phyloP scores from a whole-genome alignment of 768 basidiomycete species.

The Cyathus striatus region DNA sequence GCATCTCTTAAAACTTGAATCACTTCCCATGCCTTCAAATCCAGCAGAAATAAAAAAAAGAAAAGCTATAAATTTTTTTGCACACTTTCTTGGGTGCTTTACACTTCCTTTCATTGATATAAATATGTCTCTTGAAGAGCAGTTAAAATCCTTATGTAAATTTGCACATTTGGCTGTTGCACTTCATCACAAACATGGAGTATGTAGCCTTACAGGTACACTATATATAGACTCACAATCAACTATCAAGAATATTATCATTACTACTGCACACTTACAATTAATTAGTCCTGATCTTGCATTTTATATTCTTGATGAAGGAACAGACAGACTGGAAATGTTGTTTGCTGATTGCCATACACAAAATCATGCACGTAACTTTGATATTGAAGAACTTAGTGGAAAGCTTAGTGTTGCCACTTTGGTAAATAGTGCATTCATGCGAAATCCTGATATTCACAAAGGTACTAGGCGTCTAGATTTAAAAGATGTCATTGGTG shows the following conservation, averaged over 20 bases:
- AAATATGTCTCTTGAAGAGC: slow-evolving; percentile 11
- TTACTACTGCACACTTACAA: slow-evolving; percentile 16
- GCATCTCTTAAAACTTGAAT: slow-evolving; percentile 2
- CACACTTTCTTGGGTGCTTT: slow-evolving; percentile 8
- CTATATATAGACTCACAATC: slow-evolving; percentile 20
- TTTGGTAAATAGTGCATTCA: slow-evolving; percentile 10
- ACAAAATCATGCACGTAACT: slow-evolving; percentile 15
- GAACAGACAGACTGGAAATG: slow-evolving; percentile 19
- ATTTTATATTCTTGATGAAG: slow-evolving; percentile 14
- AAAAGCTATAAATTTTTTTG: slow-evolving; percentile 5
- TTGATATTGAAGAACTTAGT: slow-evolving; percentile 12
- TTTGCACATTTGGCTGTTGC: slow-evolving; percentile 11
- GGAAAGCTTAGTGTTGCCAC: slow-evolving; percentile 14
- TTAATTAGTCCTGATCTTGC: slow-evolving; percentile 5
- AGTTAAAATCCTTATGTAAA: slow-evolving; percentile 11
- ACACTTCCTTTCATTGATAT: slow-evolving; percentile 12
- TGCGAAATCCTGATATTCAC: slow-evolving; percentile 15
- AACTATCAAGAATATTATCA: slow-evolving; percentile 18
- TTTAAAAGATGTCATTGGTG: slow-evolving; percentile 7
- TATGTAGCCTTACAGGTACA: slow-evolving; percentile 10
- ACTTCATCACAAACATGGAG: slow-evolving; percentile 10
- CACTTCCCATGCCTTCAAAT: not conserved
- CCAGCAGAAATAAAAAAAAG: not conserved
- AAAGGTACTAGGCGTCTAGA: slow-evolving; percentile 12
- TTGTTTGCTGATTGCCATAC: slow-evolving; percentile 15